A percentile compares a stretch with the other conserved stretches of the same genome.
Conservation (phyloP, 768 basidiomycete genomes). For the Rickenella mellea region DNA sequence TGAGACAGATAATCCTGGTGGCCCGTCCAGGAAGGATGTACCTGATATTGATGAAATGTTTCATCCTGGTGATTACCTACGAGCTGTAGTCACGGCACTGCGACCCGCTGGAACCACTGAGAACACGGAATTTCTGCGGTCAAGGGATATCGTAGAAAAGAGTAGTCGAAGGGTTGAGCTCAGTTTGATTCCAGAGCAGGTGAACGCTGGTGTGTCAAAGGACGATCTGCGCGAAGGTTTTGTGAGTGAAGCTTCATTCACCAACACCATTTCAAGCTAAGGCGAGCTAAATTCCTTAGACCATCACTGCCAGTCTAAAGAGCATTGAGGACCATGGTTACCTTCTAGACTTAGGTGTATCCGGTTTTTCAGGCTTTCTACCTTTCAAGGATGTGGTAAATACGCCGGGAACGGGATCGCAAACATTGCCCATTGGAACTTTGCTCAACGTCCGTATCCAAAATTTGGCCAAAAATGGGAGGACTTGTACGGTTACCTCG, state of each 20-base stretch:
- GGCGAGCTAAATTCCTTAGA: conserved; percentile 32
- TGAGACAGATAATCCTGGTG: conserved; percentile 27
- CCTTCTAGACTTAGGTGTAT: conserved; percentile 74
- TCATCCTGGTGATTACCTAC: conserved; percentile 75
- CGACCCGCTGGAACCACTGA: conserved; percentile 61
- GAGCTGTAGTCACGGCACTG: conserved; percentile 62
- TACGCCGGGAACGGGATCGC: conserved; percentile 17
- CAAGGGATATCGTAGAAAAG: conserved; percentile 57
- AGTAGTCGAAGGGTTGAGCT: conserved; percentile 77
- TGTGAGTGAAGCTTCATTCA: conserved; percentile 36
- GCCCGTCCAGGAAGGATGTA: conserved; percentile 19
- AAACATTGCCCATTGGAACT: conserved; percentile 49
- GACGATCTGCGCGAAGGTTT: conserved; percentile 67
- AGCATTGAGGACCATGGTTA: conserved; percentile 95
- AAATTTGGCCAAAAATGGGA: conserved; percentile 65
- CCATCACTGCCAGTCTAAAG: conserved; percentile 65
- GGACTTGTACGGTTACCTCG: conserved; percentile 63
- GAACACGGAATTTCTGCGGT: conserved; percentile 43
- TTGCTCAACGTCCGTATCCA: conserved; percentile 59
- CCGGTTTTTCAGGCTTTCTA: conserved; percentile 76
- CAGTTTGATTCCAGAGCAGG: conserved; percentile 71
- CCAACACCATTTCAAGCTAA: conserved; percentile 2
- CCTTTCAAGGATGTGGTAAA: conserved; percentile 62
- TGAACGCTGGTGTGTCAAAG: conserved; percentile 75
- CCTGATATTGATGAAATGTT: conserved; percentile 77